Percentiles rank a stretch among this genome's conserved stretches.
Conservation (phyloP, 1,284 basidiomycete genomes). For the Melampsora americana region DNA sequence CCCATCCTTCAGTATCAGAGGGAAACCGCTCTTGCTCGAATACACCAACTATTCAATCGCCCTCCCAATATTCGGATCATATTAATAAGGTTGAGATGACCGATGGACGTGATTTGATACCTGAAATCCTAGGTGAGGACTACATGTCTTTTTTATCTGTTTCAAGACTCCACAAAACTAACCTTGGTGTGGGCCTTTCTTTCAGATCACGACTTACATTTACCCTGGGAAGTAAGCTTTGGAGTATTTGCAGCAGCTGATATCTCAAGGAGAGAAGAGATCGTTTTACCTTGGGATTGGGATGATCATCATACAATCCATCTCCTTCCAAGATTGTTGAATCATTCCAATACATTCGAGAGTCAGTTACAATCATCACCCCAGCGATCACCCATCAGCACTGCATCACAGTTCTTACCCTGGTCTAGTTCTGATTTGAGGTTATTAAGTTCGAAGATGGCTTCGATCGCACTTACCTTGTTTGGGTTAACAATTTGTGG, state of each 20-base stretch:
- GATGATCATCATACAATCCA: slow-evolving; percentile 87
- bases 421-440: slow-evolving; percentile 33
- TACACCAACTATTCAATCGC: neutral
- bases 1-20: slow-evolving; percentile 12
- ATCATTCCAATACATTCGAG: slow-evolving; percentile 33
- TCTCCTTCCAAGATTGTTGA: slow-evolving; percentile 64
- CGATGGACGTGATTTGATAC: slow-evolving; percentile 3
- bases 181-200: slow-evolving; percentile 47
- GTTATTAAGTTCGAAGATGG: slow-evolving; percentile 33
- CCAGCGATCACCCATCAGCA: slow-evolving; percentile 12
- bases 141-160: neutral
- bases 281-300: slow-evolving; percentile 94
- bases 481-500: slow-evolving; percentile 39
- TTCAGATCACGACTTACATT: slow-evolving; percentile 62
- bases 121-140: neutral
- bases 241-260: slow-evolving; percentile 78
- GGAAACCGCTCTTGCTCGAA: neutral
- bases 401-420: slow-evolving; percentile 26
- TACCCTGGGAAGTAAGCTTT: slow-evolving; percentile 54
- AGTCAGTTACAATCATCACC: slow-evolving; percentile 25
- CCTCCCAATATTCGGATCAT: neutral
- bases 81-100: neutral
- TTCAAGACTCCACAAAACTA: neutral
- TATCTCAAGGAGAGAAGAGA: slow-evolving; percentile 75
- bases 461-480: slow-evolving; percentile 28